Conservation (phyloP, 2,329 filamentous ascomycete genomes). For the Phoma sp. region DNA sequence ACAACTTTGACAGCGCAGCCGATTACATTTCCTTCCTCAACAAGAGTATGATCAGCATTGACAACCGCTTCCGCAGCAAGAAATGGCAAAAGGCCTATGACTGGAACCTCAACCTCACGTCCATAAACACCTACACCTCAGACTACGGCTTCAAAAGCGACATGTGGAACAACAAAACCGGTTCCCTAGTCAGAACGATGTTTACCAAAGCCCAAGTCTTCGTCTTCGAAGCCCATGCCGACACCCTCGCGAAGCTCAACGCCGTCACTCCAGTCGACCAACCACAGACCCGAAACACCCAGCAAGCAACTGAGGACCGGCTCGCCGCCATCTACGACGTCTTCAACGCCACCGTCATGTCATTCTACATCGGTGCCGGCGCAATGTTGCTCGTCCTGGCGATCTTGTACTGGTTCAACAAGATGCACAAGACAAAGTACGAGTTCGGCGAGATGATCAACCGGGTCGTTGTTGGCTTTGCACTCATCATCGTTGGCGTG, state of each 20-base stretch:
- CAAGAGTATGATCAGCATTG: conserved; percentile 26
- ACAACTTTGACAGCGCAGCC: conserved; percentile 18
- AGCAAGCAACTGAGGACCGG: neutral
- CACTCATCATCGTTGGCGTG: conserved; percentile 27
- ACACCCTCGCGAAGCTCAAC: conserved; percentile 32
- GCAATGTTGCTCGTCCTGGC: conserved; percentile 60
- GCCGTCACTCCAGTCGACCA: conserved; percentile 20
- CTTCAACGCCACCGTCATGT: conserved; percentile 32
- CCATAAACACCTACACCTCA: conserved; percentile 27
- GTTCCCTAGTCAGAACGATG: conserved; percentile 18
- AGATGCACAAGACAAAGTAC: conserved; percentile 34
- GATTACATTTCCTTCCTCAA: conserved; percentile 23
- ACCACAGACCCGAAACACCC: neutral
- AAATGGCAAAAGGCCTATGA: conserved; percentile 28
- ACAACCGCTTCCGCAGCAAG: conserved; percentile 26
- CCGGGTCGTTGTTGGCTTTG: conserved; percentile 29
- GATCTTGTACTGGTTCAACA: conserved; percentile 64
- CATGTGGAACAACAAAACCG: conserved; percentile 30
- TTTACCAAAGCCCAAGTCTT: conserved; percentile 33
- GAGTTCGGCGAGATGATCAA: conserved; percentile 41
- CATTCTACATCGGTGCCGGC: conserved; percentile 34
- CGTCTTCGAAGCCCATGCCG: conserved; percentile 31
- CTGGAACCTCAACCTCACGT: conserved; percentile 31
- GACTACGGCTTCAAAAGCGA: conserved; percentile 24
- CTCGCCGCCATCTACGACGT: conserved; percentile 29